Conservation (phyloP, 495 filamentous ascomycete species). For the Acidomyces sp. region DNA sequence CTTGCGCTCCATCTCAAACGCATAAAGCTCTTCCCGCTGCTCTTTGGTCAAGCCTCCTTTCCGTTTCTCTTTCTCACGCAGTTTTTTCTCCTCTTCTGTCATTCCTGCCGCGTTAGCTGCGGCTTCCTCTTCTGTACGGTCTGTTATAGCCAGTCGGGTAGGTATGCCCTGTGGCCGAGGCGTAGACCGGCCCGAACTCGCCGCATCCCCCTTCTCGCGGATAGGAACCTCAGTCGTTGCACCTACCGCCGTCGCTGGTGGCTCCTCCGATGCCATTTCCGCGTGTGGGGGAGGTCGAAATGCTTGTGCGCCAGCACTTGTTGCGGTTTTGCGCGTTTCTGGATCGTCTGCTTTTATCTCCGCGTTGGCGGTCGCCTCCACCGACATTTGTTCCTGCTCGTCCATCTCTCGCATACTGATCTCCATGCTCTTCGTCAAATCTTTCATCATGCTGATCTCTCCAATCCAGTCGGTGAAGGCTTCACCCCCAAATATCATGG, state of each 20-base stretch:
- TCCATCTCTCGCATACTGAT: constrained; percentile 31
- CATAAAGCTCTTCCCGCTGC: constrained; percentile 76
- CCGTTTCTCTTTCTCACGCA: constrained; percentile 75
- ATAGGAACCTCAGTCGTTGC: constrained; percentile 5
- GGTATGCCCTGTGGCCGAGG: constrained; percentile 52
- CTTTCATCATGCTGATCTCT: constrained; percentile 35
- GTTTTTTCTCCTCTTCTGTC: constrained; percentile 62
- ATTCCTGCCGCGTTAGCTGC: constrained; percentile 53
- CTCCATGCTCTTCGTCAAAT: constrained; percentile 35
- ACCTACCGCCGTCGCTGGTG: neutral
- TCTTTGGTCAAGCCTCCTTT: constrained; percentile 76
- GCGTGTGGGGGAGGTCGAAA: constrained; percentile 7
- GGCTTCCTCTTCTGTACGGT: constrained; percentile 76
- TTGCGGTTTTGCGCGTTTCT: constrained; percentile 6
- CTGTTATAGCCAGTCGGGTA: constrained; percentile 73
- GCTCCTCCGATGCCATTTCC: neutral
- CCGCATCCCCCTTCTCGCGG: constrained; percentile 5
- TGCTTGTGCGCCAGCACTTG: constrained; percentile 2
- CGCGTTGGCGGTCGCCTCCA: constrained; percentile 16
- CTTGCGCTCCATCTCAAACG: constrained; percentile 75
- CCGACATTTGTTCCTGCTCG: constrained; percentile 24
- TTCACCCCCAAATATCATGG: constrained; percentile 94
- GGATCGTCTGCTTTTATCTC: constrained; percentile 32
- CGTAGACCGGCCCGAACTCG: constrained; percentile 48
- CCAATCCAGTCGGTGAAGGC: constrained; percentile 61